Evolutionary conservation across 495 filamentous ascomycete species (phyloP).

Genomic region (Neurospora sp.): DNA sequence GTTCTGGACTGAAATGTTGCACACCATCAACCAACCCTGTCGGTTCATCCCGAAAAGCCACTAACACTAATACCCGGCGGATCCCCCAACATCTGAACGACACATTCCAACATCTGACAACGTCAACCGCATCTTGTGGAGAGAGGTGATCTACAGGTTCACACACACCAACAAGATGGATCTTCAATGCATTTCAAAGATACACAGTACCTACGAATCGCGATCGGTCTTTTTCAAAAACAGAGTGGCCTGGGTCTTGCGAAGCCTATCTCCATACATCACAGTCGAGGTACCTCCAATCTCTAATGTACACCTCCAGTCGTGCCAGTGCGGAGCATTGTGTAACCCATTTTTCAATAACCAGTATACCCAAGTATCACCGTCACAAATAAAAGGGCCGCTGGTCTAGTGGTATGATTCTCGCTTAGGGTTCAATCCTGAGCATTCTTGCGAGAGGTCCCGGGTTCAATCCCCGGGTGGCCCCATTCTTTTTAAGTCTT

Average conservation of each 20-base stretch:
- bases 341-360: neutral
- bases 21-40: neutral
- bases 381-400: neutral
- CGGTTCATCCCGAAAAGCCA: neutral
- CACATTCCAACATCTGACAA: neutral
- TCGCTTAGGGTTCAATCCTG: neutral
- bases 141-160: neutral
- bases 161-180: neutral
- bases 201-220: neutral
- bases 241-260: neutral
- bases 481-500: neutral
- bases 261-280: neutral
- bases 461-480: neutral
- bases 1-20: neutral
- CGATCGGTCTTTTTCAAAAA: neutral
- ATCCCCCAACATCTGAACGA: neutral
- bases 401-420: neutral
- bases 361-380: neutral
- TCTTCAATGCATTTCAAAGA: neutral
- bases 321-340: neutral
- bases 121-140: neutral
- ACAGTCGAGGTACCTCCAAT: too few relatives aligned
- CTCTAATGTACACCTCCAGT: neutral
- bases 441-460: neutral
- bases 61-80: neutral